These are phyloP conservation scores for Ceraceosorus guamensis DNA, from an alignment of 1,284 basidiomycete genomes.

Conservation along the genomic window DNA sequence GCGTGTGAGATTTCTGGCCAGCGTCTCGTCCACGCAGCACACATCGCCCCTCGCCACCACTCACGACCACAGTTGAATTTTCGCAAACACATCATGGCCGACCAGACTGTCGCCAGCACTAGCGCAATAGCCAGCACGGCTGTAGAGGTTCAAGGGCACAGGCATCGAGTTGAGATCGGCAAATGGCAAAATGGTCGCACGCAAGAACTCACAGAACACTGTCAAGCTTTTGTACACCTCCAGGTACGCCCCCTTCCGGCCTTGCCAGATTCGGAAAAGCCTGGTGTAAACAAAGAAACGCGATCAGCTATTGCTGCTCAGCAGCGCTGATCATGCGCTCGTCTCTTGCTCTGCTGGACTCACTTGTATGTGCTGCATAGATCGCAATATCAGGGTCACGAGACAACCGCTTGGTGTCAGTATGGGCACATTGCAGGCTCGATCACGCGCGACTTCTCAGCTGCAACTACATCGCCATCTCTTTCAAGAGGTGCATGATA, in stretches of 20 bases:
- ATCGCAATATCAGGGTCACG: too few relatives aligned
- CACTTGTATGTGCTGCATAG: constrained; percentile 22
- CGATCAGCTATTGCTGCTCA: neutral
- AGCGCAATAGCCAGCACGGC: constrained; percentile 29
- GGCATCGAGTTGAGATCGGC: neutral
- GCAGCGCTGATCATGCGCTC: neutral
- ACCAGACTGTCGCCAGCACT: constrained; percentile 24
- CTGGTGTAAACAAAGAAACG: too few relatives aligned
- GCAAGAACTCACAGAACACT: constrained; percentile 17
- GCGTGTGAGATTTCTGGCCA: too few relatives aligned
- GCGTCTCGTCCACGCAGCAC: too few relatives aligned
- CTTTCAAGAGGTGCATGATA: too few relatives aligned
- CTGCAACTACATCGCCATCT: too few relatives aligned
- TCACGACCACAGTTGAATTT: constrained; percentile 27
- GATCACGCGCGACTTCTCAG: too few relatives aligned
- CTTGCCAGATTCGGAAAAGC: constrained; percentile 35
- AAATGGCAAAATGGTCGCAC: too few relatives aligned
- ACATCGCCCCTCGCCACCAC: too few relatives aligned
- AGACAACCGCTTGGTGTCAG: too few relatives aligned
- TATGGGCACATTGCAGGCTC: too few relatives aligned
- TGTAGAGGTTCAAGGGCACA: neutral
- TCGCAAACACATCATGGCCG: constrained; percentile 31
- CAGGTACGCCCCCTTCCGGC: constrained; percentile 20
- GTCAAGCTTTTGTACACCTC: constrained; percentile 42
- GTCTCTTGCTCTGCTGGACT: neutral